Percentiles rank a stretch among this genome's conserved stretches.
These are phyloP conservation scores for Kodamaea jinghongensis DNA, from an alignment of 805 yeast genomes.

Conservation along the genomic window DNA sequence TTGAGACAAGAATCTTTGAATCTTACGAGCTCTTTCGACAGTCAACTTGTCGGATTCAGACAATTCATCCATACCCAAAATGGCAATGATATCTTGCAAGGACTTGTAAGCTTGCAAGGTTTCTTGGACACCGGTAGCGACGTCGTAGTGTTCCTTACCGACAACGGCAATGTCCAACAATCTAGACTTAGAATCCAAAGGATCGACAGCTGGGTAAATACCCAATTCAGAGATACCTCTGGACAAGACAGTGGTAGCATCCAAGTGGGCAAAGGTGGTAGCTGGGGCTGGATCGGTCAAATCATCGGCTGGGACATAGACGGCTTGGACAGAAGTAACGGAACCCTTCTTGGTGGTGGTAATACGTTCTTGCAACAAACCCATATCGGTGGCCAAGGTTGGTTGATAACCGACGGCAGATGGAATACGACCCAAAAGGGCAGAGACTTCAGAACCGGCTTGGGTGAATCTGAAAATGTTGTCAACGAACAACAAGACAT, in stretches of 20 bases:
- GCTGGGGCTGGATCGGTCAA: conserved; percentile 99
- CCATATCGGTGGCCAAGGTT: conserved; percentile 99
- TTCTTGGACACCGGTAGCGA: conserved; percentile 94
- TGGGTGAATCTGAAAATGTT: conserved; percentile 99
- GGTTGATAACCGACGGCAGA: conserved; percentile 99
- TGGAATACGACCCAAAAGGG: conserved; percentile 99
- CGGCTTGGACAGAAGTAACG: conserved; percentile 99
- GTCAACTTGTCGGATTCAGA: conserved; percentile 98
- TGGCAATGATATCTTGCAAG: conserved; percentile 99
- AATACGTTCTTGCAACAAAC: conserved; percentile 99
- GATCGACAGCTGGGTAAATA: conserved; percentile 99
- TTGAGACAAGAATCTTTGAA: conserved; percentile 99
- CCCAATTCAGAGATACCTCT: conserved; percentile 99
- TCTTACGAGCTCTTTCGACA: conserved; percentile 99
- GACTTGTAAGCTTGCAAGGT: conserved; percentile 99
- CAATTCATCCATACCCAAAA: conserved; percentile 99
- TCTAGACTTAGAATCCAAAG: conserved; percentile 98
- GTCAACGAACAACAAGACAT: conserved; percentile 98
- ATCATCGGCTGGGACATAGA: conserved; percentile 99
- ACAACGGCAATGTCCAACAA: conserved; percentile 95
- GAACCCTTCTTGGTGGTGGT: conserved; percentile 99
- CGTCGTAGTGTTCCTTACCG: conserved; percentile 98
- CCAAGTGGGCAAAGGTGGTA: conserved; percentile 99
- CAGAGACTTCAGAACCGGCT: conserved; percentile 99
- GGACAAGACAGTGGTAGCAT: conserved; percentile 99